phyloP scores from a whole-genome alignment of 2,329 filamentous ascomycete genomes.

The Akanthomyces muscarius region DNA sequence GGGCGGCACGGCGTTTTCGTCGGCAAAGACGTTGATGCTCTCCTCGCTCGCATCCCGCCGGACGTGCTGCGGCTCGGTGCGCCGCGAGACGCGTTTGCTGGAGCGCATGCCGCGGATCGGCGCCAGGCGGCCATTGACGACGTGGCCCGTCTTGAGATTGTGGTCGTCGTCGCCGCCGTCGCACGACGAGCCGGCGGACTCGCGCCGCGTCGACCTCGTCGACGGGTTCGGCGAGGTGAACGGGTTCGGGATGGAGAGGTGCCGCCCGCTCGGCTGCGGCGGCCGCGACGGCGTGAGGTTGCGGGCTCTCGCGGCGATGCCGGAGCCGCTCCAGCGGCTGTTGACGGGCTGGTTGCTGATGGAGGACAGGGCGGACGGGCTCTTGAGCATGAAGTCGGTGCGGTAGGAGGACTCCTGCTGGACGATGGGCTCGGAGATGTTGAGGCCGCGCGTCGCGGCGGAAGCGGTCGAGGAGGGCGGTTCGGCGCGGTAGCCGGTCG shows the following conservation, averaged over 20 bases:
- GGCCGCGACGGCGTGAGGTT: conserved; percentile 1
- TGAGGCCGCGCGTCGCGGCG: conserved; percentile 26
- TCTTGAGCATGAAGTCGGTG: conserved; percentile 51
- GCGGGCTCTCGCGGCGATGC: conserved; percentile 17
- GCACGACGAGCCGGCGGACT: neutral
- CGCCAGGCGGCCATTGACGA: conserved; percentile 15
- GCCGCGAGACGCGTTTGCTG: conserved; percentile 13
- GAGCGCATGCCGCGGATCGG: conserved; percentile 17
- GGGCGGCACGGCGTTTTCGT: neutral
- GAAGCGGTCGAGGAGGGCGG: conserved; percentile 21
- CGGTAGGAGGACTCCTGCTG: conserved; percentile 38
- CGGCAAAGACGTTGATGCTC: conserved; percentile 10
- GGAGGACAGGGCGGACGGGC: conserved; percentile 20
- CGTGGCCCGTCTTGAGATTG: conserved; percentile 12
- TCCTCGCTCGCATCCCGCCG: neutral
- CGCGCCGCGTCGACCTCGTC: conserved; percentile 19
- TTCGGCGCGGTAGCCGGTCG: conserved; percentile 15
- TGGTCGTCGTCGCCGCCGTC: neutral
- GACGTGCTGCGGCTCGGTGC: conserved; percentile 10
- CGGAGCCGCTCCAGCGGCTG: conserved; percentile 14
- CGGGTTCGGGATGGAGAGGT: conserved; percentile 34
- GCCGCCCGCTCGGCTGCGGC: conserved; percentile 15
- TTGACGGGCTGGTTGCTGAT: conserved; percentile 19
- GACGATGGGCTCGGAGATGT: conserved; percentile 55
- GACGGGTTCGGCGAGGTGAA: conserved; percentile 33